Evolutionary conservation across 768 basidiomycete species (phyloP), one percentile per base, ranked within the genome.

Genomic region (Mycena latifolia): DNA sequence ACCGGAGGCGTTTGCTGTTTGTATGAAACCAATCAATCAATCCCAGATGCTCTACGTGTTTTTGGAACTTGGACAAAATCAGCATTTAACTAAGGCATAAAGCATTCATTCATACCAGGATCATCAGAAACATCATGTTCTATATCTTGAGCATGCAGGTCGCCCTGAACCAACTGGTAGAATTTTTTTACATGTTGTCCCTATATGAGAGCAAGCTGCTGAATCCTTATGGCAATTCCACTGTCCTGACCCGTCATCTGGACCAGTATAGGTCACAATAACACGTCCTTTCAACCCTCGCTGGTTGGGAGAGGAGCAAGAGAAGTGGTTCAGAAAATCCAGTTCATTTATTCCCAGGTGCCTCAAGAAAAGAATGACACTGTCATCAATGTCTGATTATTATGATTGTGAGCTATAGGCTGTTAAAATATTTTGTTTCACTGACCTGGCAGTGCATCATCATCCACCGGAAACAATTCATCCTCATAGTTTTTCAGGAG

Each of bases 151-250:
- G 20, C 55, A 15, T 57, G 20, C 3, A 29, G 55, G 27, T 46
- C 17, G 1, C 41, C n/a, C 6, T 47, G 43, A 24, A 59, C 33
- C 47, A 59, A 27, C 27, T 59, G 57, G 1, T 24, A 33, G 15
- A 59, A 59, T 50, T 50, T 31, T 20, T 2, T 22, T 1, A 31
- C 29, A 50, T 46, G 48, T 1, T 2, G 2, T 3, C 24, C 14
- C 11, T 51, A 20, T 17, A 14, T 60, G 47, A 3, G 7, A 18
- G 14, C 48, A 60, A 27, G 25, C 27, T 0, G 14, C 28, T 5
- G 37, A 31, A 33, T 61, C 51, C 27, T 46, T 62, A n/a, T 18
- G 27, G n/a, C 51, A 62, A 11, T n/a, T 33, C 61, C 61, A 62
- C 0, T 5, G 43, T 7, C 61, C 61, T n/a, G 2, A 18, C 2